Evolutionary conservation across 345 rosid genomes (phyloP), one percentile per base, ranked within the genome.

Genomic region (Eucalyptus sp.): DNA sequence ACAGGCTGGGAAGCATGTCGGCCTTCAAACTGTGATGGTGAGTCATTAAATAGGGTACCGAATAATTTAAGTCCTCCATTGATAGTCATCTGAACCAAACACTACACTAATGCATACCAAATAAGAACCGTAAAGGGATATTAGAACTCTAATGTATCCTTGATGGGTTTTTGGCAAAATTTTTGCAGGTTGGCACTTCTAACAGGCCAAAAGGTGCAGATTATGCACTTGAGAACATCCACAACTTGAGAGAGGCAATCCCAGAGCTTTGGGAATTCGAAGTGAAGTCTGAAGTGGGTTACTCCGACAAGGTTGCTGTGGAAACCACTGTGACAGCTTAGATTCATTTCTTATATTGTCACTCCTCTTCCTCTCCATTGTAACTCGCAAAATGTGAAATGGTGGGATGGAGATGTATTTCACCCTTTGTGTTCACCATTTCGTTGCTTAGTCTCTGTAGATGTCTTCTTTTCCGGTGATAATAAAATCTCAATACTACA

Each of bases 171-270:
- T 86, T 15, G 15, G 6, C 8, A 6, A 80, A 22, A 44, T 79
- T 52, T 56, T 12, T 88, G 89, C 91, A 96, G 99, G 94, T 96
- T 84, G 99, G 99, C 87, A 91, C 91, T 84, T 94, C 97, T 10
- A 95, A 92, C 54, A 94, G 94, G 92, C 92, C 91, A 44, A 93
- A 95, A 90, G 95, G 90, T 12, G 97, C 97, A 62, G 99, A 97
- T 90, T 95, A 93, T 89, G 97, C 95, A 27, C 90, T 97, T 43
- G 97, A 96, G 87, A 96, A 96, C 91, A 96, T 96, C 80, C 97
- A 96, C 90, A 95, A 95, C 91, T 86, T 96, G 80, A 93, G 92
- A 90, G 95, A 95, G 90, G 97, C 97, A 86, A 76, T 96, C 56
- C 95, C 96, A 16, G 92, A 94, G 86, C 95, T 96, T 20, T 94